Evolutionary conservation across 805 yeast genomes (phyloP).

Genomic region (Saccharomycopsis sp.): DNA sequence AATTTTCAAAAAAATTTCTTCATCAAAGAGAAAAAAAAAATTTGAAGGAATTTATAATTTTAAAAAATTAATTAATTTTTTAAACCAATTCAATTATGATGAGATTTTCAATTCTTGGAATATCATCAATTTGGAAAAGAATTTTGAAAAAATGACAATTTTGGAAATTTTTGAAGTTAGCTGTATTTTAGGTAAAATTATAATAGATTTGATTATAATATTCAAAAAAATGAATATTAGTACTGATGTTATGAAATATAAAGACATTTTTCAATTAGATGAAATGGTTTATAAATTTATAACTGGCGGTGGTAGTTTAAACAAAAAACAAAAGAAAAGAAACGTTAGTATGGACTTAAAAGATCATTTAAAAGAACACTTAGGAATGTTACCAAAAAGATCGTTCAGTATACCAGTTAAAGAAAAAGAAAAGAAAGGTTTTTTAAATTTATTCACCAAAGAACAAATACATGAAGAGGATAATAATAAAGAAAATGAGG

Average conservation of each 20-base stretch:
- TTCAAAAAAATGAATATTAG: constrained; percentile 4
- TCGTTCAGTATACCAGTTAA: too few relatives aligned
- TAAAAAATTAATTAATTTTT: constrained; percentile 4
- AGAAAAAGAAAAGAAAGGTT: too few relatives aligned
- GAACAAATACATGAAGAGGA: too few relatives aligned
- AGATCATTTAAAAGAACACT: constrained; percentile 10
- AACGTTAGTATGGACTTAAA: constrained; percentile 4
- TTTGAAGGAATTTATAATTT: not conserved
- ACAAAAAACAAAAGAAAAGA: too few relatives aligned
- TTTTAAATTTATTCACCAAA: too few relatives aligned
- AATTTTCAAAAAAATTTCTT: constrained; percentile 6
- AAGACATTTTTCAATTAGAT: constrained; percentile 11
- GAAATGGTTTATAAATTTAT: constrained; percentile 13
- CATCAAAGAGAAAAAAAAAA: not conserved
- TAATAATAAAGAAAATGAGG: too few relatives aligned
- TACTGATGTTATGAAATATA: not conserved
- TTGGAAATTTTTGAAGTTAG: constrained; percentile 15
- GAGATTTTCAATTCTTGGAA: constrained; percentile 15
- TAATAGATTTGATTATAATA: constrained; percentile 7
- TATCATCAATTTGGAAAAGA: constrained; percentile 2
- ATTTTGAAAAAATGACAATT: constrained; percentile 5
- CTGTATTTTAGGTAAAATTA: constrained; percentile 9
- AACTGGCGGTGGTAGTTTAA: constrained; percentile 10
- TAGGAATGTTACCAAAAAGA: too few relatives aligned
- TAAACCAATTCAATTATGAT: constrained; percentile 14